A percentile compares a stretch with the other conserved stretches of the same genome.
These are phyloP conservation scores for Exophiala aquamarina DNA, from an alignment of 2,329 filamentous ascomycete genomes.

Conservation along the genomic window DNA sequence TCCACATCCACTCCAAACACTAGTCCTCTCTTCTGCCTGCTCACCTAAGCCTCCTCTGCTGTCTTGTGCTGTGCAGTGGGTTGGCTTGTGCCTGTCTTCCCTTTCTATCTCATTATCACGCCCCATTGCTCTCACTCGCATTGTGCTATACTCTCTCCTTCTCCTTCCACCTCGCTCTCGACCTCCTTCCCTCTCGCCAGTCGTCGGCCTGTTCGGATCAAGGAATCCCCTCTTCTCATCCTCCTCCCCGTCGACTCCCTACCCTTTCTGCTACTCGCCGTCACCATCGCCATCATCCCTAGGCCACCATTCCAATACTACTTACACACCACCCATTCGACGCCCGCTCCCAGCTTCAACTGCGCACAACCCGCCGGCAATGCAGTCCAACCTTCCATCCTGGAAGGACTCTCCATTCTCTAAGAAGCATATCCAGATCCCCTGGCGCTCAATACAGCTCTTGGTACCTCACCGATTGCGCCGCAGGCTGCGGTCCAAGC, in stretches of 20 bases:
- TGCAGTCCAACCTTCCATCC: slow-evolving; percentile 34
- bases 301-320: slow-evolving; percentile 1
- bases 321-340: not conserved
- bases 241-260: slow-evolving; percentile 8
- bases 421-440: slow-evolving; percentile 46
- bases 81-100: not conserved
- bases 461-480: slow-evolving; percentile 64
- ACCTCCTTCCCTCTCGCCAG: not conserved
- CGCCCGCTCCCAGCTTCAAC: not conserved
- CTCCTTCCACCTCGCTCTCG: no score
- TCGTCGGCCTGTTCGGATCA: slow-evolving; percentile 18
- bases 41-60: slow-evolving; percentile 19
- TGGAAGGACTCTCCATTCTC: slow-evolving; percentile 50
- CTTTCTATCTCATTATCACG: not conserved
- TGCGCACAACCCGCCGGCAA: slow-evolving; percentile 15
- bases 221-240: slow-evolving; percentile 12
- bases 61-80: not conserved
- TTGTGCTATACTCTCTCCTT: slow-evolving; percentile 5
- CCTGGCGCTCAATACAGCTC: slow-evolving; percentile 51
- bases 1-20: slow-evolving; percentile 15
- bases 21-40: slow-evolving; percentile 15
- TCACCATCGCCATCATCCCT: not conserved
- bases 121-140: no score
- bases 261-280: slow-evolving; percentile 4
- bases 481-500: slow-evolving; percentile 66